phyloP scores from a whole-genome alignment of 163 green algal genomes.

The Scenedesmus sp. region DNA sequence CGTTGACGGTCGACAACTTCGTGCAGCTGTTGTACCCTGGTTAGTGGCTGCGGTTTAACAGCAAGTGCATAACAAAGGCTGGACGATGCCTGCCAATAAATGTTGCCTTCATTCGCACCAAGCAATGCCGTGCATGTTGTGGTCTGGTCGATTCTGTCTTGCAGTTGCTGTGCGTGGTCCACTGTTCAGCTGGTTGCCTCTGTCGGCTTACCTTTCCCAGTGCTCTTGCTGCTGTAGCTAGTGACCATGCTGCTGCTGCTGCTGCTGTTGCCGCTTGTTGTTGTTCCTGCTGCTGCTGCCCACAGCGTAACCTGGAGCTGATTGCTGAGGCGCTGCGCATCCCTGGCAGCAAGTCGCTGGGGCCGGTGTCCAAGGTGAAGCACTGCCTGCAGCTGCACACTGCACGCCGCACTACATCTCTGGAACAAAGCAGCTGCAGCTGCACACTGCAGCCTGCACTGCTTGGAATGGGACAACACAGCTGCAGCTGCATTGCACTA shows the following conservation, averaged over 20 bases:
- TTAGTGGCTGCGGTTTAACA: background rate
- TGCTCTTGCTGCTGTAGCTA: too few species aligned
- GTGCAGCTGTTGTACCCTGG: background rate
- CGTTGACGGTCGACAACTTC: background rate
- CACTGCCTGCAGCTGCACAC: background rate
- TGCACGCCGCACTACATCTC: background rate
- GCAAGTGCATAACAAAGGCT: background rate
- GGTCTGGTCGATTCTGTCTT: too few species aligned
- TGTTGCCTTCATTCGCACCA: background rate
- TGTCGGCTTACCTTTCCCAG: too few species aligned
- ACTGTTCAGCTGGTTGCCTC: too few species aligned
- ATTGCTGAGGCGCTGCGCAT: conserved; percentile 89
- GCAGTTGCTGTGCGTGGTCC: too few species aligned
- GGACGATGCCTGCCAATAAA: background rate
- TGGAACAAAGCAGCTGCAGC: background rate
- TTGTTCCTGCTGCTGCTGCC: background rate
- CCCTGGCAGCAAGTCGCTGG: conserved; percentile 88
- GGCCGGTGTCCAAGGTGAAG: conserved; percentile 76
- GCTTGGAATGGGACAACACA: background rate
- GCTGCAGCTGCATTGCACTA: background rate
- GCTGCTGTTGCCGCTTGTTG: background rate
- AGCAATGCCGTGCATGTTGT: background rate
- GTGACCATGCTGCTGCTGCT: background rate
- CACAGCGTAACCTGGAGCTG: conserved; percentile 83
- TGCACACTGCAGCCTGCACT: background rate